Percentiles rank a stretch among this genome's conserved stretches.
Conservation (phyloP, 768 basidiomycete species). For the Hypholoma sublateritium region DNA sequence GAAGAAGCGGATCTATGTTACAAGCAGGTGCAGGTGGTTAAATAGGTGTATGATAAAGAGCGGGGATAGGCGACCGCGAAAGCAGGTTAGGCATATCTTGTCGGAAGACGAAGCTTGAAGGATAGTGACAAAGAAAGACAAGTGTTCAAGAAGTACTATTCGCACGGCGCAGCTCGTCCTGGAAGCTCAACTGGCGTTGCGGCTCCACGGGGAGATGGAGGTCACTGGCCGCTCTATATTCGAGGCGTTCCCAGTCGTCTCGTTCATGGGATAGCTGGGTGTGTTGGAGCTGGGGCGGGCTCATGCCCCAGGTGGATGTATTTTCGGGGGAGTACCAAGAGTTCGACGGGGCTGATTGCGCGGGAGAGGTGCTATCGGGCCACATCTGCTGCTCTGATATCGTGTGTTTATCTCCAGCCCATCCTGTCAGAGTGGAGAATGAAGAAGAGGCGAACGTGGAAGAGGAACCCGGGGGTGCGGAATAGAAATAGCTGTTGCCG, state of each 20-base stretch:
- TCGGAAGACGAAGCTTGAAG: neutral
- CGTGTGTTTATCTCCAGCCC: slow-evolving; percentile 30
- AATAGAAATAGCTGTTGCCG: slow-evolving; percentile 17
- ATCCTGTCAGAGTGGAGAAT: slow-evolving; percentile 38
- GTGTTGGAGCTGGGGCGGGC: slow-evolving; percentile 17
- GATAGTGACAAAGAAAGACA: neutral
- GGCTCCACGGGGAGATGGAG: slow-evolving; percentile 16
- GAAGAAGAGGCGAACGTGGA: slow-evolving; percentile 18
- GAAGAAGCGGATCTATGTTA: neutral
- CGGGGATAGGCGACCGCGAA: neutral
- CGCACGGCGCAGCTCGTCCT: slow-evolving; percentile 20
- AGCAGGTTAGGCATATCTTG: neutral
- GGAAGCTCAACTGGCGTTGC: slow-evolving; percentile 18
- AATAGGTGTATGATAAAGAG: neutral
- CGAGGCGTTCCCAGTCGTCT: slow-evolving; percentile 23
- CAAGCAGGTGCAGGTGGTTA: neutral
- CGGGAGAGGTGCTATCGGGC: slow-evolving; percentile 6
- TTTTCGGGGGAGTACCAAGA: slow-evolving; percentile 16
- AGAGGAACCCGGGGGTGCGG: slow-evolving; percentile 9
- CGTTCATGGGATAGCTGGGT: slow-evolving; percentile 12
- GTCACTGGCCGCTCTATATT: slow-evolving; percentile 19
- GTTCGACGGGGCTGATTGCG: slow-evolving; percentile 2
- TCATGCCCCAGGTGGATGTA: slow-evolving; percentile 11
- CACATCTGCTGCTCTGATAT: slow-evolving; percentile 11
- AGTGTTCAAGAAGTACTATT: neutral